Base-by-base conservation (phyloP, 2,329 filamentous ascomycete species). In the Sodiomyces alkalinus region DNA sequence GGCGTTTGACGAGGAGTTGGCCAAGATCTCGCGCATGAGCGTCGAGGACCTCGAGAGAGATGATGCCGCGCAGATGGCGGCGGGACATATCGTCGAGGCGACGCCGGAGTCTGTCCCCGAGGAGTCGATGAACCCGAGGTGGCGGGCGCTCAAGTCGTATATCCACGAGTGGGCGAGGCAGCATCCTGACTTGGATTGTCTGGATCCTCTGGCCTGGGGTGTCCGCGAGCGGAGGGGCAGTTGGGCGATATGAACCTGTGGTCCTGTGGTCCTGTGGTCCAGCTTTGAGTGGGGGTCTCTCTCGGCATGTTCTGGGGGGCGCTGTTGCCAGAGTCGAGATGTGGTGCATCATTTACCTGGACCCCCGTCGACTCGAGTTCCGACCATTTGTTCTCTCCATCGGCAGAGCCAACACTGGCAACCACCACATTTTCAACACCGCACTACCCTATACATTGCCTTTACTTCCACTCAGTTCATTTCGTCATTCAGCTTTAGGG, bases 161-260 rank as follows among this genome's bases (percentile, higher is more conserved):
- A 80, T 96, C 21, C 64, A 66, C 20, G 85, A 93, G 49, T 96
- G 87, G 87, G 86, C 80, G 15, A 65, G 78, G 32, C 85, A 93
- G 51, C 81, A 92, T 47, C 82, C 85, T 5, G 66, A 71, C 36
- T 71, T 90, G 50, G 63, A 72, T 39, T 58, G 61, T 32, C 60
- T 70, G 37, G 62, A 63, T 30, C 60, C 68, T 3, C 52, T 69
- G 37, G 67, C 68, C 4, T 82, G 78, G 78, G 79, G 78, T 9
- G 68, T 80, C 26, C 58, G 64, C 31, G 73, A 71, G 34, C 55
- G 74, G 34, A 56, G 70, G 45, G 78, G 79, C 31, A 82, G 77
- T 42, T 85, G 79, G 78, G 78, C 76, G 22, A 66, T 79, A 33
- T 80, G 40, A 43, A 21, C 16, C 24, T 14, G 16, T 11, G 19